Percentiles rank a stretch among this genome's conserved stretches.
These are phyloP conservation scores for Sergeia podlipaevii DNA, from an alignment of 208 protist genomes.

Conservation along the genomic window DNA sequence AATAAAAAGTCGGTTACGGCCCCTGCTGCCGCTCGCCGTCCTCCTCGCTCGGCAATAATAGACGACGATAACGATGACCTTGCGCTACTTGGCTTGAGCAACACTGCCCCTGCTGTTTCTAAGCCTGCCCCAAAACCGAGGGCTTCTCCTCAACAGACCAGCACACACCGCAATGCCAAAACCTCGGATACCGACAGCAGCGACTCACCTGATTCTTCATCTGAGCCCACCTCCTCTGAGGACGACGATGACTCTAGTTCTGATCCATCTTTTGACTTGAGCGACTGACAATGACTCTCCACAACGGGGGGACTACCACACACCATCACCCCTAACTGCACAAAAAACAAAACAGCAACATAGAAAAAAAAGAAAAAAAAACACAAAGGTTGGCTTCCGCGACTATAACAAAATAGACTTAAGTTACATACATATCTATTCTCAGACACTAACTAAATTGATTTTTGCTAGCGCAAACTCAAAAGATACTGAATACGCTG, in stretches of 20 bases:
- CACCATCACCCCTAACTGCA: too few relatives aligned
- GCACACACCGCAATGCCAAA: conserved; percentile 16
- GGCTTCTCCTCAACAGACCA: conserved; percentile 11
- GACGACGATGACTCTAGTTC: neutral
- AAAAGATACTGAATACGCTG: too few relatives aligned
- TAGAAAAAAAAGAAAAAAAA: too few relatives aligned
- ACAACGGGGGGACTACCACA: too few relatives aligned
- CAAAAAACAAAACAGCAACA: too few relatives aligned
- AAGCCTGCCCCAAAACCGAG: conserved; percentile 1
- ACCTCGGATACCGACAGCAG: too few relatives aligned
- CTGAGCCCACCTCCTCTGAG: neutral
- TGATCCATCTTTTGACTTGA: conserved; percentile 29
- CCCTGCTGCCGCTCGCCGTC: neutral
- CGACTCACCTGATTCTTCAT: conserved; percentile 4
- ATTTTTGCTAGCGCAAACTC: too few relatives aligned
- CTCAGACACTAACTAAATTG: too few relatives aligned
- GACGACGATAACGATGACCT: conserved; percentile 27
- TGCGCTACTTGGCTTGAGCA: conserved; percentile 13
- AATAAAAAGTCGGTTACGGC: neutral
- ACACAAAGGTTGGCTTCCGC: too few relatives aligned
- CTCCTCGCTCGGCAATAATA: neutral
- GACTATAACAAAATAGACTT: too few relatives aligned
- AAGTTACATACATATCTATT: too few relatives aligned
- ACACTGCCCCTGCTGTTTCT: neutral
- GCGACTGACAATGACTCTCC: too few relatives aligned